Evolutionary conservation across 257 asterid genomes (phyloP), one percentile per base, ranked within the genome.

Genomic region (Petrea volubilis): DNA sequence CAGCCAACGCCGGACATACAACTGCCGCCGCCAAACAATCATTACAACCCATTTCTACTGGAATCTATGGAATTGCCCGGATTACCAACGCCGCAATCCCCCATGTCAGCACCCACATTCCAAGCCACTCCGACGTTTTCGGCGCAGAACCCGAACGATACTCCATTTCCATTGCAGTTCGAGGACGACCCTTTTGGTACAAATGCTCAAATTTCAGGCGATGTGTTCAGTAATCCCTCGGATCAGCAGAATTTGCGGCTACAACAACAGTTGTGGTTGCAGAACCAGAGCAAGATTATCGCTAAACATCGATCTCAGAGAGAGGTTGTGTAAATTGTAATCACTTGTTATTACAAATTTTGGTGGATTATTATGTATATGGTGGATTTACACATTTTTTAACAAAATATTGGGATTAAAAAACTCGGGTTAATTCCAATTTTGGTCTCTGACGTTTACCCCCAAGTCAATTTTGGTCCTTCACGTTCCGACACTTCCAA

Each of bases 261-360:
- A 4, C 85, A 90, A 61, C 93, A 86, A 60, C 77, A 86, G 14
- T 13, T 83, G 83, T 88, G 97, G 97, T 75, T 91, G 80, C 92
- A 87, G 56, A 79, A 91, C 73, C 95, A 91, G 71, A 85, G 83
- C 79, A 91, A 85, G 85, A 91, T 88, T 56, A 76, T 88, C 64
- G 89, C 83, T 25, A 91, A 88, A 80, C 81, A 83, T 68, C 62
- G 34, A 28, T 29, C 67, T 41, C 70, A 76, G 68, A 43, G 5
- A 51, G 68, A 23, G 20, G 17, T 64, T 27, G 64, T 61, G 53
- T 18, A 25, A 3, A 1, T 55, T 60, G 75, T 60, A 75, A 62
- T n/a, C n/a, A n/a, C n/a, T n/a, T n/a, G n/a, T n/a, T n/a, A n/a
- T n/a, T n/a, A n/a, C n/a, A n/a, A n/a, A n/a, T n/a, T n/a, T n/a